Conservation (phyloP, 2,329 filamentous ascomycete species). For the Neopestalotiopsis sp. region DNA sequence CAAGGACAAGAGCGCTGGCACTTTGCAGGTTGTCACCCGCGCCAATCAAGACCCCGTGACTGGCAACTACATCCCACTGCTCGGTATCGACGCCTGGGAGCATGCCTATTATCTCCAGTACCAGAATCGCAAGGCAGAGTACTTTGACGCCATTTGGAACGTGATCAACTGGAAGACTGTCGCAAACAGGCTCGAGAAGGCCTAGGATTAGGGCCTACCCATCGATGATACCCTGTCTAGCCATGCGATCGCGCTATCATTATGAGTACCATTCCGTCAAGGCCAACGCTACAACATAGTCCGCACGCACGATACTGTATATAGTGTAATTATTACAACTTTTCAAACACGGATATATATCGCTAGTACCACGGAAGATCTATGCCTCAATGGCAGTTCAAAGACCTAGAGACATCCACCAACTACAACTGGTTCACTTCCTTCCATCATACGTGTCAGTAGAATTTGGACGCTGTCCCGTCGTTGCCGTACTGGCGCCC, state of each 20-base stretch:
- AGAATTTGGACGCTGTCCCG: background rate
- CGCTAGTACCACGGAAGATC: too few relatives aligned
- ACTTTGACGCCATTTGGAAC: constrained; percentile 81
- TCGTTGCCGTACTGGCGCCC: background rate
- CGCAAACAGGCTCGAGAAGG: constrained; percentile 35
- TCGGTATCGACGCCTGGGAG: constrained; percentile 71
- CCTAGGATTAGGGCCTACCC: constrained; percentile 15
- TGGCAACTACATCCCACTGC: constrained; percentile 54
- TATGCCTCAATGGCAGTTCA: too few relatives aligned
- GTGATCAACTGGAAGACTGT: constrained; percentile 72
- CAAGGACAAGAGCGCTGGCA: constrained; percentile 53
- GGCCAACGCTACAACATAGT: background rate
- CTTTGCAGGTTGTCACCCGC: constrained; percentile 64
- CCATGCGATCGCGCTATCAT: constrained; percentile 6
- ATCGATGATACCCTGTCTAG: background rate
- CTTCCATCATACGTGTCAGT: background rate
- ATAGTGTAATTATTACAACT: constrained; percentile 1
- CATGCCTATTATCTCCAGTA: constrained; percentile 69
- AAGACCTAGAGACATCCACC: too few relatives aligned
- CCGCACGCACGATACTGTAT: constrained; percentile 4
- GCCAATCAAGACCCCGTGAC: constrained; percentile 69
- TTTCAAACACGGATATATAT: background rate
- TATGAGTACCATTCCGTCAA: background rate
- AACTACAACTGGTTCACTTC: background rate
- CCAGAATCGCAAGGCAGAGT: constrained; percentile 83